phyloP scores from a whole-genome alignment of 805 yeast species.

The Candida rishiriensis region DNA sequence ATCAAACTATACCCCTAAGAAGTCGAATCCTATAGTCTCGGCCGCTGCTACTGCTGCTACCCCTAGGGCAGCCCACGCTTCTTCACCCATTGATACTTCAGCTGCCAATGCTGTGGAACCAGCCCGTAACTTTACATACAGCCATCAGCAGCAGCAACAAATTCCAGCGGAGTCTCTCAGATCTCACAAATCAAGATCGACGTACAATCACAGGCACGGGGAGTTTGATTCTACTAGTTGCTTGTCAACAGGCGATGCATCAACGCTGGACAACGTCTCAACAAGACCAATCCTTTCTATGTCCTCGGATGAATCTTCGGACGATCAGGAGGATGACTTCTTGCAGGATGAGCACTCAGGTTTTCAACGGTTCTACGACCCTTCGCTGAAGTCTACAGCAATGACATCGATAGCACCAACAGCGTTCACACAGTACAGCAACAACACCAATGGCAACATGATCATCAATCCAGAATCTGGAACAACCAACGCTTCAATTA shows the following conservation, averaged over 20 bases:
- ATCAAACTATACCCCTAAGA: slow-evolving; percentile 2
- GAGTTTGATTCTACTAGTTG: slow-evolving; percentile 14
- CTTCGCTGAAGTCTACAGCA: slow-evolving; percentile 39
- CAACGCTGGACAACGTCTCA: slow-evolving; percentile 34
- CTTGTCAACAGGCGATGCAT: slow-evolving; percentile 14
- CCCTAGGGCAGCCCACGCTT: neutral
- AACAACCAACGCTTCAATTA: slow-evolving; percentile 4
- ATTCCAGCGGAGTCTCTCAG: neutral
- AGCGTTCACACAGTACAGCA: slow-evolving; percentile 15
- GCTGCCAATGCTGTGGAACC: neutral
- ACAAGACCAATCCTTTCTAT: slow-evolving; percentile 46
- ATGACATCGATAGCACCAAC: slow-evolving; percentile 47
- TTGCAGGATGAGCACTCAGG: slow-evolving; percentile 5
- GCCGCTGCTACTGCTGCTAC: neutral
- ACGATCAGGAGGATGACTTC: slow-evolving; percentile 11
- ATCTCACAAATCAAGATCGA: slow-evolving; percentile 1
- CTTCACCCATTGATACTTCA: neutral
- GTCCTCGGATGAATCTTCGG: slow-evolving; percentile 28
- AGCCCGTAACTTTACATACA: no score
- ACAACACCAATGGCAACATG: slow-evolving; percentile 13
- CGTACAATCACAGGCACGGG: neutral
- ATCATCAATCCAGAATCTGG: slow-evolving; percentile 19
- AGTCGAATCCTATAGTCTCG: slow-evolving; percentile 5
- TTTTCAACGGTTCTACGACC: slow-evolving; percentile 10
- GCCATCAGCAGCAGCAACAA: neutral